phyloP scores from a whole-genome alignment of 1,284 basidiomycete genomes.

The Xerocomus amazonicus region DNA sequence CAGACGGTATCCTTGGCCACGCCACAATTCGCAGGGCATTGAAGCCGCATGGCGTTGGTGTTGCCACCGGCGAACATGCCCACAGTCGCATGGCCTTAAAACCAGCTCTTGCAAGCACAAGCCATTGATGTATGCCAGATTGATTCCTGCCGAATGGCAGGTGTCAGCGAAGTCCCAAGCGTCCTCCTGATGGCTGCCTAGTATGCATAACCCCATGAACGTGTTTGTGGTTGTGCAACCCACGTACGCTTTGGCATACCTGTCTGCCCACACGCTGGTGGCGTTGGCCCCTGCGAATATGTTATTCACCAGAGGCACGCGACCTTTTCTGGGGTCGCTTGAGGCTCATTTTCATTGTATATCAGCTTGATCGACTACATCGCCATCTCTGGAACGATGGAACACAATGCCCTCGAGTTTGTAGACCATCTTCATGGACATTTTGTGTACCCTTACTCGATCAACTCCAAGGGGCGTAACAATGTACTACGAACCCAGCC shows the following conservation, averaged over 20 bases:
- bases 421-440: conserved; percentile 92
- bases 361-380: conserved; percentile 87
- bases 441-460: conserved; percentile 85
- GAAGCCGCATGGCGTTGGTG: conserved; percentile 83
- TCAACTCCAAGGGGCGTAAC: conserved; percentile 84
- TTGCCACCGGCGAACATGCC: conserved; percentile 94
- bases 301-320: conserved; percentile 77
- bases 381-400: conserved; percentile 85
- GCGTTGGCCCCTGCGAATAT: conserved; percentile 93
- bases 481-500: conserved; percentile 67
- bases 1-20: conserved; percentile 86
- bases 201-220: conserved; percentile 36
- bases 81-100: conserved; percentile 98
- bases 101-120: conserved; percentile 89
- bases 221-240: conserved; percentile 7
- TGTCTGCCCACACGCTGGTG: conserved; percentile 94
- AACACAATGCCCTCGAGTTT: conserved; percentile 89
- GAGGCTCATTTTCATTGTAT: background rate
- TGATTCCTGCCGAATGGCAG: conserved; percentile 90
- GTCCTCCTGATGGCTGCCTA: conserved; percentile 95
- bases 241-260: conserved; percentile 61
- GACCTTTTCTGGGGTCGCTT: background rate
- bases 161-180: conserved; percentile 89
- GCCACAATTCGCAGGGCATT: conserved; percentile 78
- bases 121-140: conserved; percentile 92